A percentile compares a stretch with the other conserved stretches of the same genome.
These are phyloP conservation scores for Alternaria infectoria DNA, from an alignment of 2,329 filamentous ascomycete species.

Conservation along the genomic window DNA sequence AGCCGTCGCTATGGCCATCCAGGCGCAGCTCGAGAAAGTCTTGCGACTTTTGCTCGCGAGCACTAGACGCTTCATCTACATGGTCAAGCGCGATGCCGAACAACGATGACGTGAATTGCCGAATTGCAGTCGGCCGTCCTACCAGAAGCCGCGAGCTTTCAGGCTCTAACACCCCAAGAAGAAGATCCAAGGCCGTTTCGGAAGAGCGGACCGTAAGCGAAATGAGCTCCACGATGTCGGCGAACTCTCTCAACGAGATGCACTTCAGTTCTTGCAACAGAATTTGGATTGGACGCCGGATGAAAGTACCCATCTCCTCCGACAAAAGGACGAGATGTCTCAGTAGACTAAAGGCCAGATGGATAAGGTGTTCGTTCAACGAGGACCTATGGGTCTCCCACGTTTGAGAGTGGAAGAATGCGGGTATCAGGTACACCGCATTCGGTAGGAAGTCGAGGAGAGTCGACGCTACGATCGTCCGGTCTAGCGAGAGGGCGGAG, in stretches of 20 bases:
- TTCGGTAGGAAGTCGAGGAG: conserved; percentile 21
- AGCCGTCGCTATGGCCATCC: conserved; percentile 14
- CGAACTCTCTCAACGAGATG: conserved; percentile 34
- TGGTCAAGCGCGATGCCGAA: conserved; percentile 51
- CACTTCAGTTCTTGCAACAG: conserved; percentile 31
- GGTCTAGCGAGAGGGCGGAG: conserved; percentile 1
- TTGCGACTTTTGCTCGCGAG: conserved; percentile 6
- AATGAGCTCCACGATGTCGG: conserved; percentile 41
- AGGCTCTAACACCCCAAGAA: conserved; percentile 45
- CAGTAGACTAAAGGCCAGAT: conserved; percentile 20
- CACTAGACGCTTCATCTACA: conserved; percentile 43
- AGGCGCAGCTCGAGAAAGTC: conserved; percentile 16
- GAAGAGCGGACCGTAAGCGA: conserved; percentile 39
- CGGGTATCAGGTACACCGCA: conserved; percentile 21
- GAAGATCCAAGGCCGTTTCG: conserved; percentile 41
- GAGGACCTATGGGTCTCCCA: conserved; percentile 22
- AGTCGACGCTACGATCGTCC: conserved; percentile 7
- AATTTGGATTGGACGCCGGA: conserved; percentile 34
- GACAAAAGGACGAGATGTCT: conserved; percentile 25
- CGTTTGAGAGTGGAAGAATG: conserved; percentile 21
- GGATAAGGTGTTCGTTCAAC: conserved; percentile 19
- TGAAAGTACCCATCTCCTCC: conserved; percentile 33
- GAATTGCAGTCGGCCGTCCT: conserved; percentile 29
- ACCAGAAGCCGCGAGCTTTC: conserved; percentile 36
- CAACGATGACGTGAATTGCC: conserved; percentile 42